Base-by-base conservation (phyloP, 371 early-diverging fungal genomes). In the Smittium mucronatum region DNA sequence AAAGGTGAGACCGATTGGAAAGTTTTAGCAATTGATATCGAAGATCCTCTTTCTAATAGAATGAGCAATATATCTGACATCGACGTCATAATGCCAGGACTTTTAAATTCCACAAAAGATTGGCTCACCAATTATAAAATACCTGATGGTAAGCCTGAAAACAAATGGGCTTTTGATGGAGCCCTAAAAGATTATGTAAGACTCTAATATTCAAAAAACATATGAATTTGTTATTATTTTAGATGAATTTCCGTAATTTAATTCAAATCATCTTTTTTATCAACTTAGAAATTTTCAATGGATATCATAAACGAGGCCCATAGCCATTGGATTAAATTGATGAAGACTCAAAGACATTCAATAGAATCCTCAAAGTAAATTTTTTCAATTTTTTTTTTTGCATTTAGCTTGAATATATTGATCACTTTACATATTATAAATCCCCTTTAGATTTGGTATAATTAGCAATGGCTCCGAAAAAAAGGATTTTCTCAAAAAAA, bases 61-160 rank as follows among this genome's bases (percentile, higher is more conserved):
- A 74, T 98, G 57, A 91, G 93, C 82, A 89, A 93, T 76, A 90
- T 97, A 70, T 89, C 88, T 69, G 98, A 98, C 81, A 89, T 99
- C 63, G 91, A 96, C 78, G 83, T 84, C 57, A 84, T 90, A 75
- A 84, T 91, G 67, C 98, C 98, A 2, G 98, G 96, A 8, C 81
- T 99, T 30, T 78, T 98, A 58, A 86, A 89, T 36, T 92, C 93
- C 32, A 94, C 96, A n/a, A 87, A 88, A 74, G 90, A 93, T 75
- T 99, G 98, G 97, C 96, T 99, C 88, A 89, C 91, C 72, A 86
- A 92, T 76, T 98, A 99, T 86, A 98, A 99, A 85, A 89, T 99
- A 78, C 97, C 99, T 31, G 97, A 98, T 84, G 97, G 97, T 64
- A 97, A 98, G 84, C 91, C 92, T 63, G 91, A 89, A 78, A 99